Evolutionary conservation across 2,329 filamentous ascomycete species (phyloP), one percentile per base, ranked within the genome.

Genomic region (Aspergillus pseudoglaucus): DNA sequence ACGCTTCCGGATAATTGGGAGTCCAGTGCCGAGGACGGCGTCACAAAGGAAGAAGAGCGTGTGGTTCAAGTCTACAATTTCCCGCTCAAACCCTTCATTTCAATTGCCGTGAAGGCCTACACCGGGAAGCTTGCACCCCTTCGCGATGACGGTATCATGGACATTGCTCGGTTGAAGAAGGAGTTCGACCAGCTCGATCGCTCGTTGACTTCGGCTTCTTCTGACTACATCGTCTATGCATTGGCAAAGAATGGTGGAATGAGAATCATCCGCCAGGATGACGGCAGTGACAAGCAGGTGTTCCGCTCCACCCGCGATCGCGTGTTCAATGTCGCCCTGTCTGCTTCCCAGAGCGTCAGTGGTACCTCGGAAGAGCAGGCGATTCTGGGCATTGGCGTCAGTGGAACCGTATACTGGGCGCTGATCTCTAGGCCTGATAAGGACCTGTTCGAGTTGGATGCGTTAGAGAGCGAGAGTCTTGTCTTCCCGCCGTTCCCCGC

Each of bases 161-260:
- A 95, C 59, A 93, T 98, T 63, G 91, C 93, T 45, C 83, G 90
- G 49, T 78, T 97, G 54, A 95, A 95, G 78, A 97, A 97, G 73
- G 90, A 95, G 4, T 97, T 97, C 60, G 93, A 98, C 63, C 93
- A 97, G 71, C 85, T 96, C 53, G 93, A 98, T 64, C 87, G 94
- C 55, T 94, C 90, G 53, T 79, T 98, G 27, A 91, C 91, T 44
- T 87, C 90, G 4, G 90, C 91, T 15, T 91, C 89, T 22, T 84
- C 88, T 62, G 86, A 85, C 51, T 95, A 93, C 72, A 97, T 98
- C 69, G 85, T 88, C 5, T 98, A 97, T 61, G 90, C 89, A 39
- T 88, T 95, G 75, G 88, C 88, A 39, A 96, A 95, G 75, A 88
- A 90, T 56, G 90, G 90, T 44, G 93, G 93, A 42, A 82, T 98